phyloP scores from a whole-genome alignment of 2,329 filamentous ascomycete species.

The Pestalotiopsis sp. region DNA sequence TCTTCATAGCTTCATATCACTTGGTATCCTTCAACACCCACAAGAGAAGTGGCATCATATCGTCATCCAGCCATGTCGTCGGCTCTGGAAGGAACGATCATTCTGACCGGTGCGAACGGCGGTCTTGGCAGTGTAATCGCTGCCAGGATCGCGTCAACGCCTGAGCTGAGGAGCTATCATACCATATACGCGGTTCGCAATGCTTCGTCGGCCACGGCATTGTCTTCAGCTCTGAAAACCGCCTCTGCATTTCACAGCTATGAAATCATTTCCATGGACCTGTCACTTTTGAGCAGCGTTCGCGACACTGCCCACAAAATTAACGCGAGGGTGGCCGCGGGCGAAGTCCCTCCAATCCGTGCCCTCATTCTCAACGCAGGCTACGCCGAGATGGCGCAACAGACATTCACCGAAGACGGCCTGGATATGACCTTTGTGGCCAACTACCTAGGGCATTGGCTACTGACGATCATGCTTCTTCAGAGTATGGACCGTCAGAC shows the following conservation, averaged over 20 bases:
- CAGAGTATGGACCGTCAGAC: slow-evolving; percentile 18
- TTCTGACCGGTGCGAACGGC: slow-evolving; percentile 18
- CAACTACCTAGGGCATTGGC: slow-evolving; percentile 20
- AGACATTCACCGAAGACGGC: slow-evolving; percentile 15
- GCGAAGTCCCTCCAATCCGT: slow-evolving; percentile 26
- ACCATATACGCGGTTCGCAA: slow-evolving; percentile 19
- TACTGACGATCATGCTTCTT: slow-evolving; percentile 17
- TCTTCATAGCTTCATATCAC: no score
- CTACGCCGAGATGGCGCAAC: slow-evolving; percentile 17
- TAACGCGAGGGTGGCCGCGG: slow-evolving; percentile 17
- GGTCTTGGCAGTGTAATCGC: slow-evolving; percentile 15
- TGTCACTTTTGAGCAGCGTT: slow-evolving; percentile 15
- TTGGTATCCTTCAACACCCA: no score
- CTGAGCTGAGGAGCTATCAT: slow-evolving; percentile 19
- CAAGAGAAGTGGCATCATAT: no score
- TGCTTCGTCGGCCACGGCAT: neutral
- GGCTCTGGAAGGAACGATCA: slow-evolving; percentile 12
- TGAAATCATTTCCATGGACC: slow-evolving; percentile 19
- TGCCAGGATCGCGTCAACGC: slow-evolving; percentile 15
- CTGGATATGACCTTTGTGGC: slow-evolving; percentile 15
- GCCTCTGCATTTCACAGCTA: slow-evolving; percentile 1
- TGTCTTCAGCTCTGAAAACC: neutral
- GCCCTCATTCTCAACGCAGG: slow-evolving; percentile 29
- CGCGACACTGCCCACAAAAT: slow-evolving; percentile 17
- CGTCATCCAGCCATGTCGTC: neutral